Evolutionary conservation across 2,329 filamentous ascomycete species (phyloP).

Genomic region (Clonostachys sp.): DNA sequence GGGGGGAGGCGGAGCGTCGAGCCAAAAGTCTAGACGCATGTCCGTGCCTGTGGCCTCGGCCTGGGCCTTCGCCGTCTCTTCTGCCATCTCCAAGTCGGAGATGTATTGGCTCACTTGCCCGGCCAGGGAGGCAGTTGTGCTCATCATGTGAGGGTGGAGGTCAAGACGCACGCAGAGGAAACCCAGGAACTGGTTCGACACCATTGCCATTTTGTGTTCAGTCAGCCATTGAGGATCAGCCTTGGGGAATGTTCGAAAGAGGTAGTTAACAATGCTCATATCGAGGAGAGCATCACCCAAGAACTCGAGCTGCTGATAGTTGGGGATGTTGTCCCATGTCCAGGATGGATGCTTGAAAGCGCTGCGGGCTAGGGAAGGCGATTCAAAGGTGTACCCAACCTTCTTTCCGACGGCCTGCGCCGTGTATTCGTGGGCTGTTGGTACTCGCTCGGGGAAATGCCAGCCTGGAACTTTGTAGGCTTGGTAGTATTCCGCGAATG

Average conservation of each 20-base stretch:
- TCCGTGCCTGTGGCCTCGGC: constrained; percentile 12
- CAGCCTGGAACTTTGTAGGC: constrained; percentile 68
- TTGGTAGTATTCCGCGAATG: constrained; percentile 69
- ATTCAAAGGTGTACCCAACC: constrained; percentile 67
- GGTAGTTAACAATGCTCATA: constrained; percentile 69
- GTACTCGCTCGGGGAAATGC: constrained; percentile 59
- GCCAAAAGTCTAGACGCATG: constrained; percentile 62
- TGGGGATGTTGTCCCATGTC: constrained; percentile 29
- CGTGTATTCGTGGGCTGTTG: constrained; percentile 28
- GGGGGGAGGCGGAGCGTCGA: constrained; percentile 56
- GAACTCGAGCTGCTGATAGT: constrained; percentile 76
- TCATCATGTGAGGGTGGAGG: constrained; percentile 69
- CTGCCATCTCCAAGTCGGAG: constrained; percentile 48
- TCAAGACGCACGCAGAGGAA: constrained; percentile 74
- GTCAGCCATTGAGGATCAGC: constrained; percentile 95
- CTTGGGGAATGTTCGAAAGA: constrained; percentile 72
- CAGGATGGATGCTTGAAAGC: constrained; percentile 75
- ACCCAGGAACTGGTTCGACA: constrained; percentile 89
- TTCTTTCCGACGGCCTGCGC: constrained; percentile 55
- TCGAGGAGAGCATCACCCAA: constrained; percentile 85
- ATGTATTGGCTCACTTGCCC: constrained; percentile 50
- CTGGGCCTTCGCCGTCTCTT: constrained; percentile 18
- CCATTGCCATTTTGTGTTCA: constrained; percentile 99
- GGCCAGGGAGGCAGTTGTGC: constrained; percentile 36
- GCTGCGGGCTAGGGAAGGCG: constrained; percentile 66